Evolutionary conservation across 31 red algal genomes (phyloP).

Genomic region (Bonnemaisonia californica): DNA sequence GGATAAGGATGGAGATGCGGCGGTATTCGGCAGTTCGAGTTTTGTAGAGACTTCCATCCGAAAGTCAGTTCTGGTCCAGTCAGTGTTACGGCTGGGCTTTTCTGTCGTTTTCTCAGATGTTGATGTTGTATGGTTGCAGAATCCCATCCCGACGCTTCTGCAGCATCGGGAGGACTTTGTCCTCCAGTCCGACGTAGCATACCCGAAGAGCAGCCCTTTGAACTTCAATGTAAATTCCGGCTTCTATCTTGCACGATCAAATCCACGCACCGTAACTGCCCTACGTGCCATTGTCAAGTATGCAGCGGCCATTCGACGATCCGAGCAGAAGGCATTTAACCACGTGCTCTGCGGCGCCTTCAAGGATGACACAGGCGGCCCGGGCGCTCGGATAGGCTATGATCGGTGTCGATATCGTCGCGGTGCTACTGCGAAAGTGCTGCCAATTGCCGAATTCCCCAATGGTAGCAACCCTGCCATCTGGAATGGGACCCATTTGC

Average conservation of each 20-base stretch:
- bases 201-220: not conserved
- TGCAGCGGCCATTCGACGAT: slow-evolving; percentile 47
- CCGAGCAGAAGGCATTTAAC: slow-evolving; percentile 90
- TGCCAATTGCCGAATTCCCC: slow-evolving; percentile 50
- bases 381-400: slow-evolving; percentile 47
- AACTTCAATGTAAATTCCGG: slow-evolving; percentile 86
- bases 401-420: slow-evolving; percentile 38
- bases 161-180: slow-evolving; percentile 47
- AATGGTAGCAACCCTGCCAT: slow-evolving; percentile 60
- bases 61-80: slow-evolving; percentile 62
- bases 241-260: slow-evolving; percentile 72
- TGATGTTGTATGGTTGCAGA: slow-evolving; percentile 70
- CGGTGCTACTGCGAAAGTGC: slow-evolving; percentile 23
- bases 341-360: slow-evolving; percentile 88
- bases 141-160: slow-evolving; percentile 39
- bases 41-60: slow-evolving; percentile 54
- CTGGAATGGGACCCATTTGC: slow-evolving; percentile 30
- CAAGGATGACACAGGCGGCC: slow-evolving; percentile 58
- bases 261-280: slow-evolving; percentile 41
- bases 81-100: slow-evolving; percentile 71
- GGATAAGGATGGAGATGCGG: not conserved
- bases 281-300: slow-evolving; percentile 71
- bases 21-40: slow-evolving; percentile 44
- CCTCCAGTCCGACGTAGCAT: slow-evolving; percentile 59
- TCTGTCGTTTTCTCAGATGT: slow-evolving; percentile 80